These are phyloP conservation scores for Berkeleyomyces basicola DNA, from an alignment of 2,329 filamentous ascomycete genomes.

Conservation along the genomic window DNA sequence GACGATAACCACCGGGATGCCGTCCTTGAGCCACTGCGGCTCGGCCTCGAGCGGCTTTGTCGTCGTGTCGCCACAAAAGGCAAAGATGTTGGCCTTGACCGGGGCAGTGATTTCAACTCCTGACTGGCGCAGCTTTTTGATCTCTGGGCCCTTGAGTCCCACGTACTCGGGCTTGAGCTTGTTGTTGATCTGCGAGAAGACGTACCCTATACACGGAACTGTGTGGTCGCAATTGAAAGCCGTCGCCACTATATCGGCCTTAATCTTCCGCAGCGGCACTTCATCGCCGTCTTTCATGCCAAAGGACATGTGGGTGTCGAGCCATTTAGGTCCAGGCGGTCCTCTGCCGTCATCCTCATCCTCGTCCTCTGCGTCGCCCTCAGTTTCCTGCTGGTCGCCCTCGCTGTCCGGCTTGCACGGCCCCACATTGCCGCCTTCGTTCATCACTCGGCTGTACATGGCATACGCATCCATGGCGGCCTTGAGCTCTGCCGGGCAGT, in stretches of 20 bases:
- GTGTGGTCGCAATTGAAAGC: slow-evolving; percentile 31
- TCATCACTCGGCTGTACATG: slow-evolving; percentile 26
- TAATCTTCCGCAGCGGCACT: slow-evolving; percentile 22
- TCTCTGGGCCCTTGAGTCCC: slow-evolving; percentile 21
- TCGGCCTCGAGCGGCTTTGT: slow-evolving; percentile 23
- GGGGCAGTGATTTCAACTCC: slow-evolving; percentile 26
- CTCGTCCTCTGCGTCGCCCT: slow-evolving; percentile 15
- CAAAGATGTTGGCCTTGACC: slow-evolving; percentile 26
- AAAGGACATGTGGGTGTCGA: slow-evolving; percentile 26
- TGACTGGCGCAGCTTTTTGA: slow-evolving; percentile 24
- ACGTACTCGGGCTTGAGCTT: slow-evolving; percentile 25
- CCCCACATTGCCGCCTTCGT: slow-evolving; percentile 23
- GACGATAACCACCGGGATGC: slow-evolving; percentile 30
- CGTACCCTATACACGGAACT: slow-evolving; percentile 31
- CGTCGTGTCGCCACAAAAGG: slow-evolving; percentile 33
- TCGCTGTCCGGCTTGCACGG: slow-evolving; percentile 13
- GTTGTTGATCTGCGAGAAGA: slow-evolving; percentile 26
- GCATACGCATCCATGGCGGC: slow-evolving; percentile 25
- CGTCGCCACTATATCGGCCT: slow-evolving; percentile 23
- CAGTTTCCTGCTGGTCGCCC: not conserved
- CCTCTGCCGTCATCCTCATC: slow-evolving; percentile 13
- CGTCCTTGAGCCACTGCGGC: slow-evolving; percentile 25
- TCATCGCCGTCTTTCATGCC: slow-evolving; percentile 22
- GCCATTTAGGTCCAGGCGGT: slow-evolving; percentile 15
- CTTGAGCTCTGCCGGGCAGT: slow-evolving; percentile 27